These are phyloP conservation scores for Colletotrichum euphorbiae DNA, from an alignment of 2,329 filamentous ascomycete genomes.

Conservation along the genomic window DNA sequence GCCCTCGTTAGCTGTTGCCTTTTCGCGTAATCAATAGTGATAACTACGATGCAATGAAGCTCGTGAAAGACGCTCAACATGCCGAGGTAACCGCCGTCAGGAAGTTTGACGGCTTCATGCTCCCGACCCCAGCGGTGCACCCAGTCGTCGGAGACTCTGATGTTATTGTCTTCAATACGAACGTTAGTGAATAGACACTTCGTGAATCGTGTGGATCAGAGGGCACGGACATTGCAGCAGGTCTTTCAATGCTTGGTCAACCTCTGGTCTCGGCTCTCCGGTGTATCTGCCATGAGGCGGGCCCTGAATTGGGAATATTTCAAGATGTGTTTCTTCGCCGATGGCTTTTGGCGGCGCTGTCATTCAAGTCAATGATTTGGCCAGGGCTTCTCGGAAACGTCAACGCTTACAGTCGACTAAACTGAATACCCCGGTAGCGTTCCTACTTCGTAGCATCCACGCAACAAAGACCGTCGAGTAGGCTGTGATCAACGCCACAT, in stretches of 20 bases:
- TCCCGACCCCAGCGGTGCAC: constrained; percentile 34
- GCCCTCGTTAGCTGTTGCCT: not conserved
- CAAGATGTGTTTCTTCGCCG: constrained; percentile 29
- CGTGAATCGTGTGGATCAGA: too few species aligned
- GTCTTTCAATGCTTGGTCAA: constrained; percentile 36
- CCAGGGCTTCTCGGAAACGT: too few species aligned
- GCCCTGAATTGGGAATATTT: constrained; percentile 35
- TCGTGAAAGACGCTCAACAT: constrained; percentile 38
- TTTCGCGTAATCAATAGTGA: not conserved
- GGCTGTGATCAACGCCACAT: constrained; percentile 7
- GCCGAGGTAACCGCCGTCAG: constrained; percentile 37
- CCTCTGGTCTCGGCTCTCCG: constrained; percentile 29
- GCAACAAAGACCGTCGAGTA: constrained; percentile 25
- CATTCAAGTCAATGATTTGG: not conserved
- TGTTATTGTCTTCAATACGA: constrained; percentile 23
- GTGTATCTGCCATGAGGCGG: constrained; percentile 37
- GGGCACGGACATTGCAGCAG: constrained; percentile 25
- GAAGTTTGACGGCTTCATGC: constrained; percentile 35
- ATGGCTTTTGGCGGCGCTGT: constrained; percentile 22
- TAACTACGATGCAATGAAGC: constrained; percentile 33
- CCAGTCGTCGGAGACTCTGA: constrained; percentile 35
- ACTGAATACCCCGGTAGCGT: constrained; percentile 10
- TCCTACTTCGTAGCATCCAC: not conserved
- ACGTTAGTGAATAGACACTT: not conserved
- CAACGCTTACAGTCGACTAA: constrained; percentile 25